phyloP scores from a whole-genome alignment of 202 grass and related monocot genomes.

The Setaria viridis region DNA sequence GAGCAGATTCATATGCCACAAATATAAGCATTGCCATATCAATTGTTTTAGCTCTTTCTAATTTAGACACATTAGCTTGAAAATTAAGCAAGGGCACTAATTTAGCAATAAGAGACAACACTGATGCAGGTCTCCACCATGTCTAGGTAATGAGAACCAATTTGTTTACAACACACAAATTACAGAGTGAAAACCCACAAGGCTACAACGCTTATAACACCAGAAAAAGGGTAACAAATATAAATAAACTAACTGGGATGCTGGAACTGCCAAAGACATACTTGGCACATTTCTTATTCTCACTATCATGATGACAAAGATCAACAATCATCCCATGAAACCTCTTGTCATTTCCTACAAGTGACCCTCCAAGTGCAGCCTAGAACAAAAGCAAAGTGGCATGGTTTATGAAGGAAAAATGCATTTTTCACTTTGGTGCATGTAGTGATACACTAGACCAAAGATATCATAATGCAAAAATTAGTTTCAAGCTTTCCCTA shows the following conservation, averaged over 20 bases:
- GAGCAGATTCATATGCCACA: not conserved
- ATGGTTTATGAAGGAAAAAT: not conserved
- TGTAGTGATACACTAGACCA: not conserved
- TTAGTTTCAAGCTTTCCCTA: not conserved
- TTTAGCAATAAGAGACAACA: constrained; percentile 10
- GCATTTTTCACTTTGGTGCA: not conserved
- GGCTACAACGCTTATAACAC: not conserved
- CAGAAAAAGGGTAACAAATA: not conserved
- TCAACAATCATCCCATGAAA: constrained; percentile 36
- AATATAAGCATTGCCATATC: constrained; percentile 10
- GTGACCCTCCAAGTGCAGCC: constrained; percentile 38
- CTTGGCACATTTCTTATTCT: not conserved
- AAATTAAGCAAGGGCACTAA: not conserved
- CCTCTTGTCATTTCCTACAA: not conserved
- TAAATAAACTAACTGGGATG: constrained; percentile 17
- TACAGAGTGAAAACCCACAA: not conserved
- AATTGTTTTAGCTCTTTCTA: not conserved
- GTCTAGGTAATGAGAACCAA: not conserved
- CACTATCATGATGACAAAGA: not conserved
- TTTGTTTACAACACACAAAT: not conserved
- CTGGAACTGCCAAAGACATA: constrained; percentile 26
- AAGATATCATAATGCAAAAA: not conserved
- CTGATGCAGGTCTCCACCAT: not conserved
- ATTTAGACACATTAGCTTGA: constrained; percentile 1
- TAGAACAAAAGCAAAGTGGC: constrained; percentile 26